These are phyloP conservation scores for Penicillium digitatum DNA, from an alignment of 2,329 filamentous ascomycete species.

Conservation along the genomic window DNA sequence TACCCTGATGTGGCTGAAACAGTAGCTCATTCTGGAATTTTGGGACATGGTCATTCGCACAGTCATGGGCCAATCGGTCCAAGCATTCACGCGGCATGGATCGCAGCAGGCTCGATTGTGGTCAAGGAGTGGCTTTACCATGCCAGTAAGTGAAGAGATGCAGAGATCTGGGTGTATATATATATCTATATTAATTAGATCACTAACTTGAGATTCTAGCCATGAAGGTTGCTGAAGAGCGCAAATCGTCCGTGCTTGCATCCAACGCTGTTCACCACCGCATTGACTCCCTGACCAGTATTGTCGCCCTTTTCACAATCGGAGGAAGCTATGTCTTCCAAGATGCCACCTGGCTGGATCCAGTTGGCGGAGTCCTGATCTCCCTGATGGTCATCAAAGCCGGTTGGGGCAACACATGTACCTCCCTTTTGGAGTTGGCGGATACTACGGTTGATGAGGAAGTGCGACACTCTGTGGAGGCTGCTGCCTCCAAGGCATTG, in stretches of 20 bases:
- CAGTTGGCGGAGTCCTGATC: constrained; percentile 86
- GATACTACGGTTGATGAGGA: constrained; percentile 86
- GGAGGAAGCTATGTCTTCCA: constrained; percentile 81
- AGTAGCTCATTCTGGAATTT: constrained; percentile 35
- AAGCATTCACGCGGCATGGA: constrained; percentile 90
- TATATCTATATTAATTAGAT: not conserved
- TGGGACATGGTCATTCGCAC: constrained; percentile 59
- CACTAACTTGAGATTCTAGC: constrained; percentile 49
- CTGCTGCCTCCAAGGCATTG: constrained; percentile 60
- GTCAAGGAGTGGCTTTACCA: constrained; percentile 97
- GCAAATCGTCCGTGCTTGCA: constrained; percentile 90
- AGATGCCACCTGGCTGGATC: constrained; percentile 88
- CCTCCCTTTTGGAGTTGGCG: constrained; percentile 81
- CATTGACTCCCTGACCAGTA: constrained; percentile 89
- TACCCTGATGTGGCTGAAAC: constrained; percentile 62
- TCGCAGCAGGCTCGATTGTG: constrained; percentile 82
- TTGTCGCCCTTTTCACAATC: constrained; percentile 86
- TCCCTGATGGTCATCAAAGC: constrained; percentile 90
- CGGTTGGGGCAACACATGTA: constrained; percentile 77
- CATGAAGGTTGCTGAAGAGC: constrained; percentile 91
- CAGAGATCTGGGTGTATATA: not conserved
- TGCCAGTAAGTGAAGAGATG: constrained; percentile 67
- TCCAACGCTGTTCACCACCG: constrained; percentile 97
- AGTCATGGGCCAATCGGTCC: constrained; percentile 60
- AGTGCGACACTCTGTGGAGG: constrained; percentile 67